Evolutionary conservation across 2,329 filamentous ascomycete genomes (phyloP), one percentile per base, ranked within the genome.

Genomic region (Teratosphaeria destructans): DNA sequence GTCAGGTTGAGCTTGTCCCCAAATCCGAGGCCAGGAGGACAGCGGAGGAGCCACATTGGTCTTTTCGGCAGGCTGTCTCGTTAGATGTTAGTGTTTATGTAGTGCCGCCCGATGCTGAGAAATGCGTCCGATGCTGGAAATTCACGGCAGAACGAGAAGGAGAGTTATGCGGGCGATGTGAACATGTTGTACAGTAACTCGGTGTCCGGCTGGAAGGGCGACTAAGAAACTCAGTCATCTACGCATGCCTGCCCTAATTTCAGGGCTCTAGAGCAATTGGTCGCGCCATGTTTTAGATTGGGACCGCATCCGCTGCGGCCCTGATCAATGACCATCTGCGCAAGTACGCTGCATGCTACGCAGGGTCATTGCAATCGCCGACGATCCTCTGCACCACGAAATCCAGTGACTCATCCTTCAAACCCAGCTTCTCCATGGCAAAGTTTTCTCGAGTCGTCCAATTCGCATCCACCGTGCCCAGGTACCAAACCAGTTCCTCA

Each of bases 51-150:
- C 16, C 56, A 32, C 34, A 3, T 68, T 73, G 76, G 78, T 71
- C 71, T 14, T 78, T 78, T 60, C 68, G 71, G 52, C 71, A 72
- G 12, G 69, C 73, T n/a, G 75, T 79, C 54, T 71, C 76, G 52
- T 63, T 76, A 8, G 61, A 63, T 23, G 58, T 72, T 67, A 26
- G 64, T 67, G 47, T 67, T 3, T 61, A 63, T 6, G 69, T 75
- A 0, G 61, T 72, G 55, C 75, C 80, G 10, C 80, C 85, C 0
- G 72, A 72, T 14, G 73, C 76, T 12, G 75, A 79, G 54, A 99
- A 97, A 73, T 99, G 94, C 72, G 80, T 83, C 0, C 81, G 94
- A 56, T 99, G 94, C 75, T 99, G 94, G 94, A 84, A 88, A 62
- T 95, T 90, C 72, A 80, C 88, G 27, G 85, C 88, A n/a, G 77